Evolutionary conservation across 2,329 filamentous ascomycete species (phyloP), one percentile per base, ranked within the genome.

Genomic region (Chrysoporthe cubensis): DNA sequence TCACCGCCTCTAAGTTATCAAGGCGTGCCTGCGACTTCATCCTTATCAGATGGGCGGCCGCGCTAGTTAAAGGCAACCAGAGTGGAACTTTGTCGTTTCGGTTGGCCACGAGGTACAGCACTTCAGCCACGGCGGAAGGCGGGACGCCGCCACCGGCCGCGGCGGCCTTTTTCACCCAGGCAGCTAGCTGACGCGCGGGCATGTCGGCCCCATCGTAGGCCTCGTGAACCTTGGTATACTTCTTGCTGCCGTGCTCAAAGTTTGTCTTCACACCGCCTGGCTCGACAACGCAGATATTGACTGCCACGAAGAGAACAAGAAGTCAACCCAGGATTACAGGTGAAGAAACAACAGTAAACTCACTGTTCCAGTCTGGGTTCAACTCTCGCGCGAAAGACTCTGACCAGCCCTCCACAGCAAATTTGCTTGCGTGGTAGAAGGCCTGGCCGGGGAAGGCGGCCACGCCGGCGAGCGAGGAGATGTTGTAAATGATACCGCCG

Each of bases 401-500:
- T 0, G 70, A 66, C 68, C 68, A 74, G 7, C 73, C 73, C 34
- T 74, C 72, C 0, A 73, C 66, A 18, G 72, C 73, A 61, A 73
- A 74, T 21, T 74, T 74, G 13, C 71, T 69, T 1, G 73, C 72
- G 43, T 73, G 71, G 66, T 74, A 74, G 65, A 71, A 74, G 1
- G 72, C 64, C 34, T 72, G 71, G 3, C 73, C 72, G 3, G 73
- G 67, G 1, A 74, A 70, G 1, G 60, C 72, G 37, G 66, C 54
- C 32, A 68, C 62, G 1, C 73, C 72, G 1, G 68, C 72, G 1
- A 74, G 37, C 1, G 72, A 74, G 1, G 69, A 71, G 0, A 74
- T 67, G 18, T 73, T 71, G 62, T 73, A 67, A 21, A 72, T 68
- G 8, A 80, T 81, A 43, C 77, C 64, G 4, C 64, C 64, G 4